Conservation (phyloP, 495 filamentous ascomycete species). For the Trichoderma reesei region DNA sequence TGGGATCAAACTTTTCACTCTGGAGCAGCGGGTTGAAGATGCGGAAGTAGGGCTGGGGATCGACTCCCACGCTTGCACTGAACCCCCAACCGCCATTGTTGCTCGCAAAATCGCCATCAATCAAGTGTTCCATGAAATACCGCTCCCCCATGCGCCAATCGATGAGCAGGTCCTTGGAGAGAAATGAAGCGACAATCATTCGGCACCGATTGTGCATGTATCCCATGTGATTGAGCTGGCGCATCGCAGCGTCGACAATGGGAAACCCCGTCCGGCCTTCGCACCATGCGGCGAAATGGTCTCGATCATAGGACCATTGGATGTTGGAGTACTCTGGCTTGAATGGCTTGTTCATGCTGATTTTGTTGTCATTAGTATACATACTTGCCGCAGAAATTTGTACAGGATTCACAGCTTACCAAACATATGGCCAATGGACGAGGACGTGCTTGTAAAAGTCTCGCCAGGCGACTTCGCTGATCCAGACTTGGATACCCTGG, state of each 20-base stretch:
- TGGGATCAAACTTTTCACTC: slow-evolving; percentile 71
- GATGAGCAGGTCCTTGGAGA: slow-evolving; percentile 75
- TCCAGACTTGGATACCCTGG: slow-evolving; percentile 64
- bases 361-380: not conserved
- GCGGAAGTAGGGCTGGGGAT: slow-evolving; percentile 86
- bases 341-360: slow-evolving; percentile 87
- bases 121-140: slow-evolving; percentile 80
- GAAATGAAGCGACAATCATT: slow-evolving; percentile 82
- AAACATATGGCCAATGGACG: slow-evolving; percentile 79
- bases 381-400: not conserved
- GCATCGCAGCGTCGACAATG: slow-evolving; percentile 89
- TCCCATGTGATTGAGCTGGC: slow-evolving; percentile 58
- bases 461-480: slow-evolving; percentile 81
- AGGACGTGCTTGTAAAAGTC: slow-evolving; percentile 91
- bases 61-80: slow-evolving; percentile 66
- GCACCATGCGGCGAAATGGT: slow-evolving; percentile 65
- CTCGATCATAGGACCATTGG: slow-evolving; percentile 64
- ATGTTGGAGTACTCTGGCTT: slow-evolving; percentile 80
- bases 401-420: slow-evolving; percentile 36
- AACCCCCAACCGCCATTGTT: slow-evolving; percentile 96
- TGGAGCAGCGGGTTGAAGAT: slow-evolving; percentile 86
- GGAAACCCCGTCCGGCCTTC: slow-evolving; percentile 73
- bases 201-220: slow-evolving; percentile 89
- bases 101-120: slow-evolving; percentile 87
- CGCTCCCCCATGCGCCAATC: slow-evolving; percentile 88